Evolutionary conservation across 306 rosid species (phyloP).

Genomic region (Senna tora): DNA sequence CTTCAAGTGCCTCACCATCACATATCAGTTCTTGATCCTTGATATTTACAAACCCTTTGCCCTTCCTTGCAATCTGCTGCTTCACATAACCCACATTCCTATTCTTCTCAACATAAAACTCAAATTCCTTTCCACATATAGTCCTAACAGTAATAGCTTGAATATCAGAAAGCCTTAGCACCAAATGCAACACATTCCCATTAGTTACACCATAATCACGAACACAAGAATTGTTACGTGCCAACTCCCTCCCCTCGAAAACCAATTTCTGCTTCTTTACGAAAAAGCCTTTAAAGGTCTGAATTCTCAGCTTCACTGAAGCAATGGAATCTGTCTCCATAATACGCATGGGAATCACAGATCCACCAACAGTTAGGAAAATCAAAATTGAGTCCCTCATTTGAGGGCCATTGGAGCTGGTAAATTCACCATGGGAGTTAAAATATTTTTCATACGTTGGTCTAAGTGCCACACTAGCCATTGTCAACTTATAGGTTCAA

Average conservation of each 20-base stretch:
- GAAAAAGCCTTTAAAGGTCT: slow-evolving; percentile 60
- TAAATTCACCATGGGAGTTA: slow-evolving; percentile 29
- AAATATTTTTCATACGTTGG: slow-evolving; percentile 46
- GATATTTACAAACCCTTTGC: slow-evolving; percentile 54
- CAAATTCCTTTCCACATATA: slow-evolving; percentile 66
- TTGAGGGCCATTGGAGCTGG: slow-evolving; percentile 31
- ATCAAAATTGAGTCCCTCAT: slow-evolving; percentile 55
- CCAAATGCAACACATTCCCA: slow-evolving; percentile 69
- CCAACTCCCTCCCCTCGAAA: slow-evolving; percentile 77
- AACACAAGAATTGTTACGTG: slow-evolving; percentile 59
- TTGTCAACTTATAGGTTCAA: slow-evolving; percentile 45
- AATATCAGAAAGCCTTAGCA: slow-evolving; percentile 68
- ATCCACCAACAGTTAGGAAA: slow-evolving; percentile 62
- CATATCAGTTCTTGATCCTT: slow-evolving; percentile 66
- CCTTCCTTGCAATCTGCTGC: slow-evolving; percentile 62
- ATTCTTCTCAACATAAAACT: slow-evolving; percentile 64
- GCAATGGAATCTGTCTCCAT: slow-evolving; percentile 72
- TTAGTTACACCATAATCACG: slow-evolving; percentile 74
- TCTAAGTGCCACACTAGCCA: slow-evolving; percentile 65
- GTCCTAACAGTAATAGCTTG: slow-evolving; percentile 71
- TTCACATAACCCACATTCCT: slow-evolving; percentile 76
- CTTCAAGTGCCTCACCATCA: slow-evolving; percentile 76
- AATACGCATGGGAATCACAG: slow-evolving; percentile 68
- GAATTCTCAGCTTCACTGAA: slow-evolving; percentile 79
- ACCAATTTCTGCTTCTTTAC: slow-evolving; percentile 72